Conservation (phyloP, 805 yeast species). For the Myxozyma vanderwaltii region DNA sequence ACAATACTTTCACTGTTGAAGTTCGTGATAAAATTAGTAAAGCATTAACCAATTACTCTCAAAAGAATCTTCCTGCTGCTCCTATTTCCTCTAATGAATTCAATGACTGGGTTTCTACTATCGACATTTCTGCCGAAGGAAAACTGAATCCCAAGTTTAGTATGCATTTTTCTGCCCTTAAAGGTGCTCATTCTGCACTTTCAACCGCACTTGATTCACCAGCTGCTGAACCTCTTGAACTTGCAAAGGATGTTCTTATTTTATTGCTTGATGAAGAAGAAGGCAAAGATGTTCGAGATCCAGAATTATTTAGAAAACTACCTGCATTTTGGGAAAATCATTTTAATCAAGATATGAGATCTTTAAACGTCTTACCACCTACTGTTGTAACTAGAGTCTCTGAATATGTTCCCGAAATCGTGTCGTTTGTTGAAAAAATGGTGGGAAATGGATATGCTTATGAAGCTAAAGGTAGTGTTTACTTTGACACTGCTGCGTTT, state of each 20-base stretch:
- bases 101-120: conserved; percentile 52
- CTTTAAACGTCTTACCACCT: conserved; percentile 81
- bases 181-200: conserved; percentile 48
- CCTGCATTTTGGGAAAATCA: conserved; percentile 89
- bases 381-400: conserved; percentile 89
- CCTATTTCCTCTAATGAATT: conserved; percentile 44
- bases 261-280: conserved; percentile 68
- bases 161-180: conserved; percentile 73
- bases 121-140: conserved; percentile 56
- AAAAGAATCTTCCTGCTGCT: conserved; percentile 52
- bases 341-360: conserved; percentile 82
- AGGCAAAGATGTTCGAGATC: conserved; percentile 82
- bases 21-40: conserved; percentile 47
- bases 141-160: conserved; percentile 76
- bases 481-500: conserved; percentile 84
- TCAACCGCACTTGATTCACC: conserved; percentile 35
- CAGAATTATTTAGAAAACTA: conserved; percentile 73
- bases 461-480: conserved; percentile 83
- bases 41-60: conserved; percentile 55
- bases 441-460: conserved; percentile 82
- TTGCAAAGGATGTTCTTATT: conserved; percentile 74
- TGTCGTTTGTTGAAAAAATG: conserved; percentile 48
- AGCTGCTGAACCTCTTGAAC: conserved; percentile 46
- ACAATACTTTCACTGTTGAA: conserved; percentile 41
- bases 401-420: conserved; percentile 47